phyloP scores from a whole-genome alignment of 306 rosid species.

The Vachellia pachyceras region DNA sequence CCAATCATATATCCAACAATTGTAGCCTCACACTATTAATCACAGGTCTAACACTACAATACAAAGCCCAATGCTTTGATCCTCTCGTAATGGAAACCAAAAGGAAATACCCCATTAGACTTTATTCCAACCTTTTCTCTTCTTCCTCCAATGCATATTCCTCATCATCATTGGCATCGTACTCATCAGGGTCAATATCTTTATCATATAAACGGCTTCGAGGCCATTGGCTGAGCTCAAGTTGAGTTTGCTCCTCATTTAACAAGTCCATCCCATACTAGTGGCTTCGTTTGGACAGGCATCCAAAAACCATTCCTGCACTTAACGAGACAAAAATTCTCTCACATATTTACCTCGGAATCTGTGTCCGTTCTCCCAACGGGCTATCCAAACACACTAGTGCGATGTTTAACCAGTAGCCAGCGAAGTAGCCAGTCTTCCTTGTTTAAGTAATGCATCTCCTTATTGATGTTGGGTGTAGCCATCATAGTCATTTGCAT shows the following conservation, averaged over 20 bases:
- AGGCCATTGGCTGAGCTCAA: conserved; percentile 37
- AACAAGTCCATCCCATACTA: conserved; percentile 55
- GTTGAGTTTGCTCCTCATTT: conserved; percentile 48
- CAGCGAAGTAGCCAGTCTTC: conserved; percentile 86
- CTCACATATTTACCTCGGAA: too few species aligned
- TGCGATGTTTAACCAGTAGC: conserved; percentile 82
- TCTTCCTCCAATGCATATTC: conserved; percentile 42
- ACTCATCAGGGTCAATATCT: background rate
- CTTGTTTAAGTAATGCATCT: conserved; percentile 91
- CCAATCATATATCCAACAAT: background rate
- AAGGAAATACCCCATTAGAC: conserved; percentile 6
- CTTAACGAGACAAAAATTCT: too few species aligned
- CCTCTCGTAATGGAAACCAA: conserved; percentile 16
- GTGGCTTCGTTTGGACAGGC: too few species aligned
- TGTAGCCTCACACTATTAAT: background rate
- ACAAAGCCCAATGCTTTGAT: background rate
- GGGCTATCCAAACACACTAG: too few species aligned
- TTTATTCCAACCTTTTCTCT: conserved; percentile 17
- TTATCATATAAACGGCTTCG: conserved; percentile 27
- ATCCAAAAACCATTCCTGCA: too few species aligned
- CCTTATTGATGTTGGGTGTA: conserved; percentile 85
- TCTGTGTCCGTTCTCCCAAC: too few species aligned
- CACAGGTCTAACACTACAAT: conserved; percentile 20
- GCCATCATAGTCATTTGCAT: conserved; percentile 99
- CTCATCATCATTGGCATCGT: conserved; percentile 2